Evolutionary conservation across 2,329 filamentous ascomycete species (phyloP).

Genomic region (Colletotrichum lupini): DNA sequence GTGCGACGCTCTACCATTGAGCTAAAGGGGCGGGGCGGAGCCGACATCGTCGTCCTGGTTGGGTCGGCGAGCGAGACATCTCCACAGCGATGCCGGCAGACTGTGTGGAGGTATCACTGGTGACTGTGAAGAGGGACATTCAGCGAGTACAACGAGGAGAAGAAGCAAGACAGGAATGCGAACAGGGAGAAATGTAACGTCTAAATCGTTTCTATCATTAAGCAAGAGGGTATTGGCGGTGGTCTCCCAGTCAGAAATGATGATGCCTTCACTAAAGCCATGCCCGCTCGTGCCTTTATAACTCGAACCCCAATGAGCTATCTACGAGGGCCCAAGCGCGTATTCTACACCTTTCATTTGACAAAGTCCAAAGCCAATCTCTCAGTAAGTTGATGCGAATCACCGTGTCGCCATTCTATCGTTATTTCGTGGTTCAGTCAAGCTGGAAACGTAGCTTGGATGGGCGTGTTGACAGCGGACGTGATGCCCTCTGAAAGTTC

Average conservation of each 20-base stretch:
- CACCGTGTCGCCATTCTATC: not conserved
- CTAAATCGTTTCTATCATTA: not conserved
- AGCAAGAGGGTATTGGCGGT: not conserved
- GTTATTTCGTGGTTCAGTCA: not conserved
- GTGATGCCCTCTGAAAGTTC: not conserved
- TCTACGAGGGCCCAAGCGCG: not conserved
- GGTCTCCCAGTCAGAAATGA: not conserved
- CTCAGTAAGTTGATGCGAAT: not conserved
- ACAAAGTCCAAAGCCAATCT: not conserved
- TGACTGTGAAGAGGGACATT: not conserved
- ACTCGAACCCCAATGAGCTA: not conserved
- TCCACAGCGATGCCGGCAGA: not conserved
- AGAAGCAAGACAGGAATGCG: no score
- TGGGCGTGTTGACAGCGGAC: not conserved
- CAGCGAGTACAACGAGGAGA: not conserved
- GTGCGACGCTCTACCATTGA: slow-evolving; percentile 35
- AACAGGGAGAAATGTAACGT: not conserved
- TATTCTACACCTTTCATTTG: not conserved
- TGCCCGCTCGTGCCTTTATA: not conserved
- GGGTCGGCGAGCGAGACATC: not conserved
- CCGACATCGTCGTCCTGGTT: not conserved
- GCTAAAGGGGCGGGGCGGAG: slow-evolving; percentile 21
- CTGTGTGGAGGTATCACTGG: not conserved
- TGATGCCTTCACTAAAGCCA: not conserved
- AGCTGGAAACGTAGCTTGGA: not conserved